These are phyloP conservation scores for Aegilops speltoides DNA, from an alignment of 176 grass and related monocot species.

Conservation along the genomic window DNA sequence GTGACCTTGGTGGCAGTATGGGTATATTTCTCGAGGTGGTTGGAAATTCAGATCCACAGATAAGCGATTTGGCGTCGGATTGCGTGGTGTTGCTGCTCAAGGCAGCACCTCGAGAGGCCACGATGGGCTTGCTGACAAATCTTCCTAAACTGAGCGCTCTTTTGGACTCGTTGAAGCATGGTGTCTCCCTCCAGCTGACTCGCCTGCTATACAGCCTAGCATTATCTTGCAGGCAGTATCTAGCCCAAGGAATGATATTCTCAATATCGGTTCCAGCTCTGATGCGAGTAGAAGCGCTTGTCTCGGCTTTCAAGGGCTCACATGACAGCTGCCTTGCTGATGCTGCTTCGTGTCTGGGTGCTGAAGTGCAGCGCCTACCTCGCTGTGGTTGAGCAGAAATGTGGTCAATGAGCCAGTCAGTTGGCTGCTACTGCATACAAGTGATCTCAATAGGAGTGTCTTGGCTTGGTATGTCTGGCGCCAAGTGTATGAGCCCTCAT, in stretches of 20 bases:
- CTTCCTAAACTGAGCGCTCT: constrained; percentile 63
- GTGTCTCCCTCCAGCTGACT: constrained; percentile 41
- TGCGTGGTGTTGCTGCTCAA: constrained; percentile 72
- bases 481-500: constrained; percentile 11
- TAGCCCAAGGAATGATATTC: constrained; percentile 87
- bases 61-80: constrained; percentile 78
- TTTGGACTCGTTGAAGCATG: constrained; percentile 61
- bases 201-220: constrained; percentile 77
- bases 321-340: constrained; percentile 51
- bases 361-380: constrained; percentile 80
- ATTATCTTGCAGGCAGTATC: constrained; percentile 82
- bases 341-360: constrained; percentile 52
- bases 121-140: constrained; percentile 75
- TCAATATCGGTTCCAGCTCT: constrained; percentile 70
- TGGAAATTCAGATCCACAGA: constrained; percentile 55
- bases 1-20: constrained; percentile 80
- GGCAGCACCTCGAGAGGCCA: constrained; percentile 75
- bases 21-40: constrained; percentile 74
- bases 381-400: constrained; percentile 53
- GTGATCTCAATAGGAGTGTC: not conserved
- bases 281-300: constrained; percentile 65
- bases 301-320: constrained; percentile 64
- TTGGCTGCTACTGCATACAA: not conserved
- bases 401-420: not conserved
- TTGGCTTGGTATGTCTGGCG: not conserved